Evolutionary conservation across 164 flowering plant species (phyloP).

Genomic region (Amborella trichopoda): DNA sequence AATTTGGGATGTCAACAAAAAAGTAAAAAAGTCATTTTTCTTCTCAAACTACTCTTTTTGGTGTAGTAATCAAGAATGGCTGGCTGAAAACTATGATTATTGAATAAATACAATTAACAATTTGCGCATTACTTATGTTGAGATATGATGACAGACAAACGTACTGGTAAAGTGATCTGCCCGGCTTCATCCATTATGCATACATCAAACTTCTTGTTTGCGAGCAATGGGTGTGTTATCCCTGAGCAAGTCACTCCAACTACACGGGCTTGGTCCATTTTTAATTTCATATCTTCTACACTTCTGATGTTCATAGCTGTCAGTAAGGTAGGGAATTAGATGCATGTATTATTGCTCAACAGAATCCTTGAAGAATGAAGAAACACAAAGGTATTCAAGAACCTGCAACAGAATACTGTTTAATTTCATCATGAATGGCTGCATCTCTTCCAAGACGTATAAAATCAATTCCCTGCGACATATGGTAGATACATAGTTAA

Average conservation of each 20-base stretch:
- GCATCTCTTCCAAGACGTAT: constrained; percentile 79
- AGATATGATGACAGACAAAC: too few relatives aligned
- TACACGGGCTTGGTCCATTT: constrained; percentile 62
- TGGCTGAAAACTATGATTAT: too few relatives aligned
- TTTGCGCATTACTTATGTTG: too few relatives aligned
- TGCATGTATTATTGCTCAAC: background rate
- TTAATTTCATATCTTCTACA: constrained; percentile 51
- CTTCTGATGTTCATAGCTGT: constrained; percentile 38
- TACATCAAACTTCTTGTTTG: constrained; percentile 73
- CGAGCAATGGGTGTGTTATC: constrained; percentile 73
- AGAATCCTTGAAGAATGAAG: background rate
- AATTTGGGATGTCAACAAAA: too few relatives aligned
- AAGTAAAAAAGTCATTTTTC: too few relatives aligned
- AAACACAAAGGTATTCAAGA: constrained; percentile 1
- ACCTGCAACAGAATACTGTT: constrained; percentile 77
- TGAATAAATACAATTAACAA: too few relatives aligned
- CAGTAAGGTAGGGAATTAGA: constrained; percentile 5
- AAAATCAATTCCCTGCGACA: constrained; percentile 73
- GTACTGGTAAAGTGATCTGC: constrained; percentile 92
- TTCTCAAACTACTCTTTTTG: too few relatives aligned
- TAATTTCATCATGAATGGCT: constrained; percentile 73
- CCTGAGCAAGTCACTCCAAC: constrained; percentile 96
- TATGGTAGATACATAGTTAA: too few relatives aligned
- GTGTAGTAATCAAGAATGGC: too few relatives aligned
- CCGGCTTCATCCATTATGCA: constrained; percentile 99